These are phyloP conservation scores for Herpetomonas samuelpessoai DNA, from an alignment of 208 protist genomes.

Conservation along the genomic window DNA sequence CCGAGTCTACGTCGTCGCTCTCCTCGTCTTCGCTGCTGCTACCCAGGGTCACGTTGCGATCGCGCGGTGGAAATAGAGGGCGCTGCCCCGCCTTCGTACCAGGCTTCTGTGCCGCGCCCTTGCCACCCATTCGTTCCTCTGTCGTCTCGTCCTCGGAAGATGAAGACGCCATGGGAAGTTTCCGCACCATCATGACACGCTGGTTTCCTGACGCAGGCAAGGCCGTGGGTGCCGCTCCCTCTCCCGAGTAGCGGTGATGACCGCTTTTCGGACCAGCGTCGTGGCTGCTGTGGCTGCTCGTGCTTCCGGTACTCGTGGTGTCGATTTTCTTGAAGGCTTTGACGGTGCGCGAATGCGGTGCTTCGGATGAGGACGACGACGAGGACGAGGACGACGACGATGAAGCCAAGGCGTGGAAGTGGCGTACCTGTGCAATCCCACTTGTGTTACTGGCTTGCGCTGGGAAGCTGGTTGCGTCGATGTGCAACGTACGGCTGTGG, in stretches of 20 bases:
- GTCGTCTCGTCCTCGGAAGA: too few relatives aligned
- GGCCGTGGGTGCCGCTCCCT: too few relatives aligned
- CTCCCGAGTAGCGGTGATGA: too few relatives aligned
- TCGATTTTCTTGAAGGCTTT: too few relatives aligned
- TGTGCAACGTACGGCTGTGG: not conserved
- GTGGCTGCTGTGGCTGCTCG: too few relatives aligned
- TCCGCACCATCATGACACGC: too few relatives aligned
- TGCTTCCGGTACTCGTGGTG: too few relatives aligned
- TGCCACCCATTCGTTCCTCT: too few relatives aligned
- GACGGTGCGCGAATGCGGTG: constrained; percentile 2
- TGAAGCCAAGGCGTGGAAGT: constrained; percentile 6
- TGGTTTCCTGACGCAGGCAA: too few relatives aligned
- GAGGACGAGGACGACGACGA: constrained; percentile 19
- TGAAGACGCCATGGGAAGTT: too few relatives aligned
- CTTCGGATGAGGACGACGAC: constrained; percentile 3
- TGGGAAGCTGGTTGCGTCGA: not conserved
- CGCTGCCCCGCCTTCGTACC: not conserved
- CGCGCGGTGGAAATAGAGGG: not conserved
- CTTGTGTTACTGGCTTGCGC: not conserved
- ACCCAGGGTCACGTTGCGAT: not conserved
- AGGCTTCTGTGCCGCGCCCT: not conserved
- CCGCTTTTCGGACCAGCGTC: too few relatives aligned
- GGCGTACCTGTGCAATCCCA: not conserved
- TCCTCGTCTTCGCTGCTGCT: not conserved
- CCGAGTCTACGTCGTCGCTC: too few relatives aligned